These are phyloP conservation scores for Kwoniella shivajii DNA, from an alignment of 1,284 basidiomycete species.

Conservation along the genomic window DNA sequence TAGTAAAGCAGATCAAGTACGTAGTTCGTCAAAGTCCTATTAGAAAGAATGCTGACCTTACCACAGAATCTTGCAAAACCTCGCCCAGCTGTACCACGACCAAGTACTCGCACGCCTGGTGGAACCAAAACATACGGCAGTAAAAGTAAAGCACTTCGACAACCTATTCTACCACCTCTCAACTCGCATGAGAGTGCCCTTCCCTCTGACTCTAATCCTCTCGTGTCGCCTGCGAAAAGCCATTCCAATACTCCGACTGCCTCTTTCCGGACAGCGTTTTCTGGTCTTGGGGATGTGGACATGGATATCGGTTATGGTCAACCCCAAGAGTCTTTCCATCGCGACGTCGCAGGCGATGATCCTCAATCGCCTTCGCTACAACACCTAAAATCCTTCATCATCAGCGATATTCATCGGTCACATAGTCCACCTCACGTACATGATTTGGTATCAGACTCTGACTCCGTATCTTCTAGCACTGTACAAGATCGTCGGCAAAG, in stretches of 20 bases:
- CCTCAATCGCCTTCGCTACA: neutral
- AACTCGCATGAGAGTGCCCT: conserved; percentile 1
- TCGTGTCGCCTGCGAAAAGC: conserved; percentile 6
- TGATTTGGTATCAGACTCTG: conserved; percentile 5
- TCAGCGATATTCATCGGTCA: conserved; percentile 9
- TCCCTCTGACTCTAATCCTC: neutral
- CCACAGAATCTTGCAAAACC: neutral
- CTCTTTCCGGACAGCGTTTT: conserved; percentile 14
- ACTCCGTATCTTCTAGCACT: neutral
- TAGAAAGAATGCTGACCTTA: neutral
- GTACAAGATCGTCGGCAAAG: conserved; percentile 30
- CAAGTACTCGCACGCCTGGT: conserved; percentile 7
- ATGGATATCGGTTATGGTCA: conserved; percentile 17
- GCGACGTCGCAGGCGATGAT: neutral
- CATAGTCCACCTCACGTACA: neutral
- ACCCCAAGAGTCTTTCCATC: conserved; percentile 4
- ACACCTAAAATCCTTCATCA: conserved; percentile 9
- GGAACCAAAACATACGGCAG: conserved; percentile 16
- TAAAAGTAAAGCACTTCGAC: neutral
- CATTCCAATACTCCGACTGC: conserved; percentile 3
- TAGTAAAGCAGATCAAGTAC: neutral
- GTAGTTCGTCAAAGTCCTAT: no score
- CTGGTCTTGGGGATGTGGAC: conserved; percentile 8
- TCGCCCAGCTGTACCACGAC: neutral
- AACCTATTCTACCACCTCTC: neutral